A percentile compares a stretch with the other conserved stretches of the same genome.
These are phyloP conservation scores for Conticribra guillardii DNA, from an alignment of 108 stramenopile species.

Conservation along the genomic window DNA sequence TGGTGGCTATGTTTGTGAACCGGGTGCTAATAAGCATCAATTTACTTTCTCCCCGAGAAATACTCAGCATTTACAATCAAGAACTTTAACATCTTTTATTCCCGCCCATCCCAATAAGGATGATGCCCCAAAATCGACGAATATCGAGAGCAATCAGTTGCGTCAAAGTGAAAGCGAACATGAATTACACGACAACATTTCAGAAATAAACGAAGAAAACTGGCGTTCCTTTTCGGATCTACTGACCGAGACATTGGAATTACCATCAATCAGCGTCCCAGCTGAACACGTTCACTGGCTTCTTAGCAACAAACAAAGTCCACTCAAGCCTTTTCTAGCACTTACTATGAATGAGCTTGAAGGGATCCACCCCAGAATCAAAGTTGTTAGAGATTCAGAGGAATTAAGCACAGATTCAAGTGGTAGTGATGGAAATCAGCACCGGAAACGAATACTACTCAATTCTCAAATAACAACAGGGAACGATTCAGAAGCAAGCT, in stretches of 20 bases:
- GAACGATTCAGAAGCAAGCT: background rate
- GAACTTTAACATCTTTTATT: no score
- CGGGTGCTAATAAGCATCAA: no score
- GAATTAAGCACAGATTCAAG: no score
- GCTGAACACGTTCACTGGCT: conserved; percentile 41
- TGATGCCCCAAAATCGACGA: no score
- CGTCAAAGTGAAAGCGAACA: no score
- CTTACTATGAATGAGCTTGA: conserved; percentile 49
- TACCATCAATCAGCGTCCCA: conserved; percentile 48
- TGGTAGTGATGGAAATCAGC: background rate
- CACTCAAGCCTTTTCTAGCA: conserved; percentile 58
- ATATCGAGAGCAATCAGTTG: no score
- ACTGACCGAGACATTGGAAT: conserved; percentile 29
- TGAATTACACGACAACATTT: no score
- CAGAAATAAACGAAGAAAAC: no score
- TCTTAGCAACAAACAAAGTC: conserved; percentile 40
- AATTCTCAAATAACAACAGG: conserved; percentile 4
- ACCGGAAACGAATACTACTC: conserved; percentile 49
- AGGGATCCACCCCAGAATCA: conserved; percentile 70
- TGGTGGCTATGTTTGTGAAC: no score
- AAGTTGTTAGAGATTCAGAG: conserved; percentile 57
- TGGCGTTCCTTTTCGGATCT: conserved; percentile 33
- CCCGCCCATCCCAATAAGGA: no score
- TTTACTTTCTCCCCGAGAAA: no score
- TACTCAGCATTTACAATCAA: no score